Evolutionary conservation across 2,329 filamentous ascomycete species (phyloP).

Genomic region (Aureobasidium pullulans): DNA sequence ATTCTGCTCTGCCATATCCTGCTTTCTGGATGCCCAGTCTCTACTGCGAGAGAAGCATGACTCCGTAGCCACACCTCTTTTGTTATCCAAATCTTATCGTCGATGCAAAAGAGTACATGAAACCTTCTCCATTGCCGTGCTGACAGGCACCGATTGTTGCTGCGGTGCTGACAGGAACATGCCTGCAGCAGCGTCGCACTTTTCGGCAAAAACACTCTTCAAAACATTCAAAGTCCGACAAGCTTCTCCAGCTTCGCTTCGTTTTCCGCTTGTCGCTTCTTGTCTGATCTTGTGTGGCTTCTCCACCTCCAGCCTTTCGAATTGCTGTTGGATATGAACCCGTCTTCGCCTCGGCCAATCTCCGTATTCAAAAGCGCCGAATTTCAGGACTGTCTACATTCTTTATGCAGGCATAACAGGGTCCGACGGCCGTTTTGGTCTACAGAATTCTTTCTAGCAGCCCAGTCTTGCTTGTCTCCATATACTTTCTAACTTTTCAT

Average conservation of each 20-base stretch:
- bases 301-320: not conserved
- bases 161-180: slow-evolving; percentile 6
- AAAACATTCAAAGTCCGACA: not conserved
- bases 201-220: not conserved
- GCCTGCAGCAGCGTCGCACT: not conserved
- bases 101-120: not conserved
- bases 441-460: not conserved
- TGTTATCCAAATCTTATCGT: not conserved
- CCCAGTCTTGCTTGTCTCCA: not conserved
- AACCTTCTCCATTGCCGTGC: not conserved
- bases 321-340: not conserved
- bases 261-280: not conserved
- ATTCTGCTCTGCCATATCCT: not conserved
- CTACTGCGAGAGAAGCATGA: not conserved
- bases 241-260: not conserved
- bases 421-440: not conserved
- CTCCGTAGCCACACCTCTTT: not conserved
- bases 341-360: not conserved
- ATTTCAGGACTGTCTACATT: not conserved
- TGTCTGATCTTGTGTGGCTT: not conserved
- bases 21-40: not conserved
- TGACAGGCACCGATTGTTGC: slow-evolving; percentile 9
- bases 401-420: not conserved
- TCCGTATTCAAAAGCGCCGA: not conserved
- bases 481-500: not conserved